Conservation (phyloP, 2,329 filamentous ascomycete genomes). For the Aureobasidium lini region DNA sequence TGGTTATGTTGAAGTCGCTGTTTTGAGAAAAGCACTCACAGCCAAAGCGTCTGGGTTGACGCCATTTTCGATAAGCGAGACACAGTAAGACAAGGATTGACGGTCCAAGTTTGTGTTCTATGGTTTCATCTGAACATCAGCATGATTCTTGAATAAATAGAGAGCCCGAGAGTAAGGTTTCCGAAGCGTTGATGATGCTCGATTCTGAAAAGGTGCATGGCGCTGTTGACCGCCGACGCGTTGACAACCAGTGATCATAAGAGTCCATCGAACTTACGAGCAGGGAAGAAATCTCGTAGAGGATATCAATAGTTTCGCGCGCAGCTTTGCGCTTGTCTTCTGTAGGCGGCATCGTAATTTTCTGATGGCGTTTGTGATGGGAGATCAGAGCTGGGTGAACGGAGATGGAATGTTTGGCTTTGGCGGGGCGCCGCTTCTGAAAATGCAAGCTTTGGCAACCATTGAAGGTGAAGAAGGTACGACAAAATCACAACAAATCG, state of each 20-base stretch:
- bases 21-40: slow-evolving; percentile 47
- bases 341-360: slow-evolving; percentile 24
- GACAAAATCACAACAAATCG: background rate
- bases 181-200: background rate
- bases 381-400: background rate
- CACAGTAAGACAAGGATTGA: slow-evolving; percentile 85
- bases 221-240: background rate
- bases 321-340: slow-evolving; percentile 63
- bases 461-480: background rate
- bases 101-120: slow-evolving; percentile 93
- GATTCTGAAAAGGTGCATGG: background rate
- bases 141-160: too few species aligned
- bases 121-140: background rate
- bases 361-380: background rate
- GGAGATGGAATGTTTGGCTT: background rate
- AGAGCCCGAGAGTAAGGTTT: background rate
- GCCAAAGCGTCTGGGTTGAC: slow-evolving; percentile 93
- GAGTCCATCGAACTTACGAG: slow-evolving; percentile 52
- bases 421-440: background rate
- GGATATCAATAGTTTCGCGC: slow-evolving; percentile 72
- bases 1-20: background rate
- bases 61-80: slow-evolving; percentile 94
- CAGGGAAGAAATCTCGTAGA: slow-evolving; percentile 71
- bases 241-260: background rate
- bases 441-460: background rate